Conservation (phyloP, 2,329 filamentous ascomycete genomes). For the Clarireedia sp. region DNA sequence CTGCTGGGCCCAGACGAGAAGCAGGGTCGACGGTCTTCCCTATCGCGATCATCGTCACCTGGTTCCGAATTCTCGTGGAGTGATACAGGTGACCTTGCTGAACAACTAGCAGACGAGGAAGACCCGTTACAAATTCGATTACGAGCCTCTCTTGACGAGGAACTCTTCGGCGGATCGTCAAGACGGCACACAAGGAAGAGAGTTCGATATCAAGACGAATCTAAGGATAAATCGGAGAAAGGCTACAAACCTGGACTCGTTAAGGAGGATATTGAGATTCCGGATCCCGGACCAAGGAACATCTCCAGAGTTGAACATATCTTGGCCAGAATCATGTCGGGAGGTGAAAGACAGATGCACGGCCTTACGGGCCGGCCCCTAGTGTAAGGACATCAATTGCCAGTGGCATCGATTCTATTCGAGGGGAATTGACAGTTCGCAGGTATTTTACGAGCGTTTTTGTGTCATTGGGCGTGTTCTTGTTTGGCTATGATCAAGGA, state of each 20-base stretch:
- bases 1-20: slow-evolving; percentile 38
- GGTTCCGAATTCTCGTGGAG: slow-evolving; percentile 77
- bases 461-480: slow-evolving; percentile 76
- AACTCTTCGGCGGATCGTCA: slow-evolving; percentile 44
- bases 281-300: slow-evolving; percentile 53
- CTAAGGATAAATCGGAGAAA: slow-evolving; percentile 36
- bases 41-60: slow-evolving; percentile 47
- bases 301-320: slow-evolving; percentile 61
- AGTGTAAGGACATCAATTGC: slow-evolving; percentile 54
- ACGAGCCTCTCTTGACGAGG: slow-evolving; percentile 55
- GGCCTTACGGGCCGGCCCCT: slow-evolving; percentile 94
- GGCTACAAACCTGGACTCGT: slow-evolving; percentile 33
- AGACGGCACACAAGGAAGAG: slow-evolving; percentile 47
- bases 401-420: neutral
- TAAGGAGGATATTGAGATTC: slow-evolving; percentile 79
- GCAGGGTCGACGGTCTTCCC: slow-evolving; percentile 35
- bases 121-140: slow-evolving; percentile 71
- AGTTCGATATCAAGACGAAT: slow-evolving; percentile 55
- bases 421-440: slow-evolving; percentile 12
- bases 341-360: slow-evolving; percentile 67
- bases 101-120: slow-evolving; percentile 77
- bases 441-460: slow-evolving; percentile 95
- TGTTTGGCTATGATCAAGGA: slow-evolving; percentile 85
- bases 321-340: slow-evolving; percentile 79
- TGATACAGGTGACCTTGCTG: slow-evolving; percentile 89